These are phyloP conservation scores for Pyricularia pennisetigena DNA, from an alignment of 2,329 filamentous ascomycete species.

Conservation along the genomic window DNA sequence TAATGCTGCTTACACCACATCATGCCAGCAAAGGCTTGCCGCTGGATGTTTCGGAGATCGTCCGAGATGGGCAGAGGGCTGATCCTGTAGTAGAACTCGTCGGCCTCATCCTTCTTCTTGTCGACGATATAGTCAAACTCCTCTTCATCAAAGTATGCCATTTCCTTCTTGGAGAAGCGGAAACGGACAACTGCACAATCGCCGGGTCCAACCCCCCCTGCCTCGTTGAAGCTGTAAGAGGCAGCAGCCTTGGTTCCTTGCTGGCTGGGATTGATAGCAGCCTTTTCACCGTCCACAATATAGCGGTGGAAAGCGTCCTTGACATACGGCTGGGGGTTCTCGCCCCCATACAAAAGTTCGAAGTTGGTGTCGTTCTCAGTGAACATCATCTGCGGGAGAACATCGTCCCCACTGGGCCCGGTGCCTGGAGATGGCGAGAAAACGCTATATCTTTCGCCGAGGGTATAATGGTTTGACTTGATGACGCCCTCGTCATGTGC, in stretches of 20 bases:
- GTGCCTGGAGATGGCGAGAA: slow-evolving; percentile 85
- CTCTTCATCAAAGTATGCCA: slow-evolving; percentile 82
- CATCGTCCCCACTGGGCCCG: slow-evolving; percentile 68
- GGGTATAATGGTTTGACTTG: slow-evolving; percentile 66
- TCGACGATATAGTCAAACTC: slow-evolving; percentile 87
- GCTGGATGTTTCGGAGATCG: slow-evolving; percentile 87
- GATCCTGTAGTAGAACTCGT: slow-evolving; percentile 91
- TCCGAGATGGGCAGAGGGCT: slow-evolving; percentile 91
- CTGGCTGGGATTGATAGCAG: slow-evolving; percentile 68
- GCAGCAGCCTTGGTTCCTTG: slow-evolving; percentile 82
- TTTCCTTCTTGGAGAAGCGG: slow-evolving; percentile 66
- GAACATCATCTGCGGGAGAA: slow-evolving; percentile 77
- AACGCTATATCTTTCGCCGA: slow-evolving; percentile 76
- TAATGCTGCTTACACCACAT: slow-evolving; percentile 98
- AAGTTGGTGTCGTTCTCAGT: slow-evolving; percentile 95
- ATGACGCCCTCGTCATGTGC: slow-evolving; percentile 56
- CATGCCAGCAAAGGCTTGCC: slow-evolving; percentile 92
- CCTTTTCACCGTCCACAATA: slow-evolving; percentile 74
- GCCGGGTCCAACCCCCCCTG: slow-evolving; percentile 75
- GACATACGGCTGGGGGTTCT: slow-evolving; percentile 76
- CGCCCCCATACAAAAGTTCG: slow-evolving; percentile 61
- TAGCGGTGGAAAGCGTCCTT: slow-evolving; percentile 92
- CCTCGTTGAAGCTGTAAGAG: slow-evolving; percentile 88
- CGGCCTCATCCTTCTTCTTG: slow-evolving; percentile 75
- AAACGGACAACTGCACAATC: slow-evolving; percentile 96